Conservation (phyloP, 176 grass and related monocot species). For the Stipa capillata region DNA sequence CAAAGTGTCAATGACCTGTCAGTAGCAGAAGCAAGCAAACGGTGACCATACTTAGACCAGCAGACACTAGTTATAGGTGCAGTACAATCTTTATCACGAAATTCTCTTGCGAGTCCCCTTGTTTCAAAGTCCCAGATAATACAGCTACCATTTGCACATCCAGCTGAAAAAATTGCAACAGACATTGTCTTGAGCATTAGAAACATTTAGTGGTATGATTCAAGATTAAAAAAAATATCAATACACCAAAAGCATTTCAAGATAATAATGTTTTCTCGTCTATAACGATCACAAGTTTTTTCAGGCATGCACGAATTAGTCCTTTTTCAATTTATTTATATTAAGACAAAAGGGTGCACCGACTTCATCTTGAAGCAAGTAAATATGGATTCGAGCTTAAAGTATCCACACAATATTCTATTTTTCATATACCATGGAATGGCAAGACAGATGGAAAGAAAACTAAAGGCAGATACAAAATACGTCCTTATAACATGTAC, state of each 20-base stretch:
- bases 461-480: background rate
- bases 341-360: background rate
- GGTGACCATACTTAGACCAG: slow-evolving; percentile 91
- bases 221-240: background rate
- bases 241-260: slow-evolving; percentile 6
- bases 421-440: background rate
- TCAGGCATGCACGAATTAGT: background rate
- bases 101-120: slow-evolving; percentile 82
- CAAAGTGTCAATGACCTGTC: slow-evolving; percentile 91
- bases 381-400: background rate
- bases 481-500: background rate
- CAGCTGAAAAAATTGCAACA: slow-evolving; percentile 59
- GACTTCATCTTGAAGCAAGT: slow-evolving; percentile 2
- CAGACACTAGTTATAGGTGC: slow-evolving; percentile 92
- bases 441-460: background rate
- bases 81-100: slow-evolving; percentile 78
- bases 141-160: slow-evolving; percentile 83
- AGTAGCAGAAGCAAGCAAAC: slow-evolving; percentile 93
- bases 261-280: background rate
- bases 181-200: background rate
- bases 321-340: no score
- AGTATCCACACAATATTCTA: background rate
- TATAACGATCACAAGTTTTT: background rate
- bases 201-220: background rate
- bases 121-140: slow-evolving; percentile 99